Base-by-base conservation (phyloP, 225 moss, liverwort and hornwort species). In the Marchantia polymorpha region DNA sequence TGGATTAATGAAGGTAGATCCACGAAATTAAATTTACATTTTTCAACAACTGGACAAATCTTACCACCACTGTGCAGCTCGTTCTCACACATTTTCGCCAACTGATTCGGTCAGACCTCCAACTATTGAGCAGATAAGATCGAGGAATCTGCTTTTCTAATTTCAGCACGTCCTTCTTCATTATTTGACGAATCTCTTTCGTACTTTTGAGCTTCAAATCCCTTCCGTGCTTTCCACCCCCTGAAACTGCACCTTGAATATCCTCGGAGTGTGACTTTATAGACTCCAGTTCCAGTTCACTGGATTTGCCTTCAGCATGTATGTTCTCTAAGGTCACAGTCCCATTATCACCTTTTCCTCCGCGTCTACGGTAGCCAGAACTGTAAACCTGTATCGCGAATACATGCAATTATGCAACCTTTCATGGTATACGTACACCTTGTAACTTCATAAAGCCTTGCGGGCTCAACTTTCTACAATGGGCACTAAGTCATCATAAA, bases 81-180 rank as follows among this genome's bases (percentile, higher is more conserved):
- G 74, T 82, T 84, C 87, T 83, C 23, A 91, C 84, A 53, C 70
- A 79, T 77, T 85, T 87, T 55, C 83, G 82, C 91, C 91, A 91
- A 52, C 78, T 73, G 20, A 58, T 64, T 61, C 89, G 78, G 49
- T 77, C 78, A 11, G 76, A 61, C 72, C 72, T 86, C 91, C 91
- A 91, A 64, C 83, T 69, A 16, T 66, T 78, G 47, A 79, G 12
- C 29, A 91, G 22, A 79, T 83, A 89, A 51, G 64, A 84, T 72
- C 83, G 76, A 30, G 91, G 91, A 79, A 87, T 89, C 68, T 84
- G 85, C 23, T 83, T 83, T 73, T 91, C 91, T 49, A 91, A 64
- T 77, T 87, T 87, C 19, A 91, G 79, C 78, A 91, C 82, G 77
- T 91, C 91, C 69, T 88, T 87, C 75, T 80, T 87, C 87, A 91